Evolutionary conservation across 2,329 filamentous ascomycete species (phyloP), one percentile per base, ranked within the genome.

Genomic region (Nemania sp.): DNA sequence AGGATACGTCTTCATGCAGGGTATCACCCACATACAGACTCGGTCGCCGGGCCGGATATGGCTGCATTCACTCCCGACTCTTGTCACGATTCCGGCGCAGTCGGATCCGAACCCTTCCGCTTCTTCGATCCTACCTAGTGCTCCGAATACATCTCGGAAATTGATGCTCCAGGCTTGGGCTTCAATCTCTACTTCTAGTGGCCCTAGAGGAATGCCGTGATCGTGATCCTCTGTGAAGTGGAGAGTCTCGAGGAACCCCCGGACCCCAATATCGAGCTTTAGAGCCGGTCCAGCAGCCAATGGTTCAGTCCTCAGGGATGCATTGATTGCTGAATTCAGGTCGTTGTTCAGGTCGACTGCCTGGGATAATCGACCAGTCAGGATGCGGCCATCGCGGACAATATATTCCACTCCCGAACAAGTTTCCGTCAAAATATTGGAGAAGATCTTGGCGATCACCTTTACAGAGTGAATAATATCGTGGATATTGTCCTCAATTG

Each of bases 131-230:
- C 49, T 19, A 1, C 58, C 58, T 0, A 53, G 26, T 1, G 52
- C 57, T 4, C 41, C 20, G 11, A 58, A 43, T 1, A 56, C n/a
- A 19, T 60, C 57, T 2, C 57, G 33, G 17, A 58, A 60, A 19
- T n/a, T 51, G 12, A 60, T 2, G 3, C 28, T 15, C 55, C 55
- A 60, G 1, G 41, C 33, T 7, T 26, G 17, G 8, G 46, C 39
- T 24, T 59, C 47, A 15, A 66, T 54, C 26, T 66, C 61, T 6
- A 66, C 47, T 11, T 64, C 53, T 14, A 49, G 30, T 3, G 49
- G 17, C 5, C 39, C 41, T 1, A 65, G 44, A 3, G 15, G 17
- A 2, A 3, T 15, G 3, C 6, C 8, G 7, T 42, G 5, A 6
- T 11, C 2, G 6, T 14, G 2, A 15, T 54, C 51, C 5, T 54